Percentiles rank a stretch among this genome's conserved stretches.
phyloP scores from a whole-genome alignment of 495 filamentous ascomycete species.

The Xylaria palmicola region DNA sequence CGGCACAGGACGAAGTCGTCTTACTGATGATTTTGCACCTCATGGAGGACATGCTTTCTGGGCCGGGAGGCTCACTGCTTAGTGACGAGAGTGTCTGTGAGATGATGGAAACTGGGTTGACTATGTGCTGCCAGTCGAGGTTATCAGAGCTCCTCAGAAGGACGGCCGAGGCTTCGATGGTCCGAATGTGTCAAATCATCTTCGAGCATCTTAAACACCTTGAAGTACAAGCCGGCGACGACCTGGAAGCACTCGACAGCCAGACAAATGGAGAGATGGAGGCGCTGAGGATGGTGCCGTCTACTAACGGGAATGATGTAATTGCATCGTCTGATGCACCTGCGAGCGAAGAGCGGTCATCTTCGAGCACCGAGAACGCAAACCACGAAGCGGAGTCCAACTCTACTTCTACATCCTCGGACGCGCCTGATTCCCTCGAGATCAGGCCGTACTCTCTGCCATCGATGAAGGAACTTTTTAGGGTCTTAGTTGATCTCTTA shows the following conservation, averaged over 20 bases:
- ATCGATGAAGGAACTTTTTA: constrained; percentile 89
- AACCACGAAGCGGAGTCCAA: constrained; percentile 25
- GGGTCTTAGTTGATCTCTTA: constrained; percentile 90
- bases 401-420: constrained; percentile 21
- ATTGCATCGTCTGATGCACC: constrained; percentile 44
- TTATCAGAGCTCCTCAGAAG: constrained; percentile 87
- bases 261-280: constrained; percentile 67
- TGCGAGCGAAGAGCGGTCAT: constrained; percentile 46
- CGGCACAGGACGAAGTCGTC: constrained; percentile 92
- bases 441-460: constrained; percentile 89
- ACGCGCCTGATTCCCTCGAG: constrained; percentile 46
- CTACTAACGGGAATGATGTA: constrained; percentile 67
- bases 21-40: constrained; percentile 89
- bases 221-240: constrained; percentile 65
- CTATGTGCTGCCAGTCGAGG: constrained; percentile 93
- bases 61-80: constrained; percentile 84
- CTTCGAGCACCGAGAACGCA: constrained; percentile 43
- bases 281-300: constrained; percentile 82
- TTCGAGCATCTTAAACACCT: constrained; percentile 88
- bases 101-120: constrained; percentile 98
- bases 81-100: constrained; percentile 97
- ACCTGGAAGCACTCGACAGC: constrained; percentile 58
- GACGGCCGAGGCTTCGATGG: constrained; percentile 95
- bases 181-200: constrained; percentile 97
- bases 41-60: constrained; percentile 96